Evolutionary conservation across 768 basidiomycete species (phyloP).

Genomic region (Lentinula lateritia): DNA sequence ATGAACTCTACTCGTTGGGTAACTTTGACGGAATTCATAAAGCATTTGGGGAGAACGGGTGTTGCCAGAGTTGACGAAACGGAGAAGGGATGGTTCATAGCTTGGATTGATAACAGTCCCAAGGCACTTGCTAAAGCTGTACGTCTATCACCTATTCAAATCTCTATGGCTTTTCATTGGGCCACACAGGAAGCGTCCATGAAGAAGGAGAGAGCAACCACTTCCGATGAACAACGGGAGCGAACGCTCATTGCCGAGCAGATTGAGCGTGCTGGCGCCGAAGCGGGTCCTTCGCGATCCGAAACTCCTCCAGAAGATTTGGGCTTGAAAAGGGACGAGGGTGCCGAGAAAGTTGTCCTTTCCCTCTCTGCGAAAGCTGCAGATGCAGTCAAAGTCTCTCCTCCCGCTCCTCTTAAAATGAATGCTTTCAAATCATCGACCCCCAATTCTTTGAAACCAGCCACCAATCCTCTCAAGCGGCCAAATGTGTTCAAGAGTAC

Average conservation of each 20-base stretch:
- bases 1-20: constrained; percentile 99
- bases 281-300: constrained; percentile 29
- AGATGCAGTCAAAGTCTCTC: constrained; percentile 21
- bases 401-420: constrained; percentile 40
- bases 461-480: constrained; percentile 60
- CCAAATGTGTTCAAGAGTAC: constrained; percentile 69
- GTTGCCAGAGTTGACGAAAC: constrained; percentile 94
- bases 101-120: constrained; percentile 96
- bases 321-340: constrained; percentile 69
- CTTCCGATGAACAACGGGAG: constrained; percentile 93
- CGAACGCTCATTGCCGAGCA: constrained; percentile 86
- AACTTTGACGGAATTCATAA: constrained; percentile 92
- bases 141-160: constrained; percentile 16
- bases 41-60: constrained; percentile 81
- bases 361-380: constrained; percentile 46
- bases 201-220: constrained; percentile 89
- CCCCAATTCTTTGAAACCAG: constrained; percentile 50
- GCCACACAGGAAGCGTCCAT: constrained; percentile 62
- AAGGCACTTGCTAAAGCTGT: constrained; percentile 90
- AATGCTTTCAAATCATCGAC: constrained; percentile 53
- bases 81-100: constrained; percentile 96
- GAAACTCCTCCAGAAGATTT: constrained; percentile 41
- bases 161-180: constrained; percentile 6
- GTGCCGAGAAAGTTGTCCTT: constrained; percentile 67
- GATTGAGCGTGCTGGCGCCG: constrained; percentile 77